Percentiles rank a stretch among this genome's conserved stretches.
Conservation (phyloP, 2,329 filamentous ascomycete species). For the Cordyceps cicadae region DNA sequence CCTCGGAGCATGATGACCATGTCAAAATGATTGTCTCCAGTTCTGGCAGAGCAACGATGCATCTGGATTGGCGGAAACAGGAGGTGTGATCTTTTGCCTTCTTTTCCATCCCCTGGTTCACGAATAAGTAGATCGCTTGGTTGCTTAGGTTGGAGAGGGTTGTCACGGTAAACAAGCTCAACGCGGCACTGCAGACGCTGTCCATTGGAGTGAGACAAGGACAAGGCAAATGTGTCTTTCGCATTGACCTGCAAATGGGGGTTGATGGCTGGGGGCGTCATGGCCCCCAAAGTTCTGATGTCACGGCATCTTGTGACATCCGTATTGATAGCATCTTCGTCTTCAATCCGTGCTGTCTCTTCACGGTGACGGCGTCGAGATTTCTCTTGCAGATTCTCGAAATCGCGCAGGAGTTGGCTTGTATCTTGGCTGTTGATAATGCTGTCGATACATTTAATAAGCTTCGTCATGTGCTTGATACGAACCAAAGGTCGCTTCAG, state of each 20-base stretch:
- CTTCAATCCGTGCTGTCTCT: conserved; percentile 62
- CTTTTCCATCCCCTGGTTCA: conserved; percentile 68
- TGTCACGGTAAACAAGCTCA: conserved; percentile 80
- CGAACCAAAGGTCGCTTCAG: conserved; percentile 82
- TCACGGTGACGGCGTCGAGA: conserved; percentile 59
- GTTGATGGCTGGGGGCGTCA: conserved; percentile 65
- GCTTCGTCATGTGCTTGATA: conserved; percentile 78
- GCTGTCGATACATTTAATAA: conserved; percentile 61
- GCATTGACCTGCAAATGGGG: conserved; percentile 74
- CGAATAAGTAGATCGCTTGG: conserved; percentile 85
- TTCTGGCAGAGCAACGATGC: conserved; percentile 67
- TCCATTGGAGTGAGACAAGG: conserved; percentile 78
- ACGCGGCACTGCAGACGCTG: conserved; percentile 84
- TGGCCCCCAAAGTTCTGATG: conserved; percentile 63
- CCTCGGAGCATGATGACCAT: conserved; percentile 85
- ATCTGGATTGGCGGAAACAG: conserved; percentile 83
- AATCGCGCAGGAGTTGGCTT: conserved; percentile 37
- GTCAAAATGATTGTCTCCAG: conserved; percentile 60
- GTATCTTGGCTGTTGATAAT: conserved; percentile 41
- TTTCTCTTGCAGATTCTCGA: conserved; percentile 66
- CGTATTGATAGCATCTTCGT: conserved; percentile 78
- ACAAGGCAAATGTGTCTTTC: conserved; percentile 81
- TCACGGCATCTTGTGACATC: conserved; percentile 76
- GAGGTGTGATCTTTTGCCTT: conserved; percentile 64
- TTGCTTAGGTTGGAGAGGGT: conserved; percentile 55